These are phyloP conservation scores for Paecilomyces dactylethromorphus DNA, from an alignment of 2,329 filamentous ascomycete species.

Conservation along the genomic window DNA sequence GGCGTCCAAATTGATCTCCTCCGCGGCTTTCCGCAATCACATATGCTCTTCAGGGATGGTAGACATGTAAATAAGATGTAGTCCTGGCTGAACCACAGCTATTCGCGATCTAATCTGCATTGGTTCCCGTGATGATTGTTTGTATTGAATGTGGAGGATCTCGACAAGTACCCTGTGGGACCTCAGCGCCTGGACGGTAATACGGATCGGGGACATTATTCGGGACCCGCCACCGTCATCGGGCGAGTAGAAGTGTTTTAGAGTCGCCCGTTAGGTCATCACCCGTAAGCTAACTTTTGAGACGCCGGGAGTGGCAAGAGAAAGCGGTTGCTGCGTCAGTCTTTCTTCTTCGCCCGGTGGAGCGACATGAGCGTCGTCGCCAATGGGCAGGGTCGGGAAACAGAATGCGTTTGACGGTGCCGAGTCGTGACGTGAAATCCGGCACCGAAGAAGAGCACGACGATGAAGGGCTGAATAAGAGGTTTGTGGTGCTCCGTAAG, in stretches of 20 bases:
- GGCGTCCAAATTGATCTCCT: not conserved
- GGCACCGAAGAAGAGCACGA: too few relatives aligned
- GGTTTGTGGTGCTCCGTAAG: too few relatives aligned
- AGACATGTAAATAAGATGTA: not conserved
- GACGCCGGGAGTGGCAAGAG: not conserved
- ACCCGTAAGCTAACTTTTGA: not conserved
- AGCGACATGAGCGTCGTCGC: too few relatives aligned
- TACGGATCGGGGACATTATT: conserved; percentile 2
- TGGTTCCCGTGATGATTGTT: too few relatives aligned
- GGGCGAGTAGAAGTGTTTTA: not conserved
- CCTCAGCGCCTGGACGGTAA: not conserved
- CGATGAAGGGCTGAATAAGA: too few relatives aligned
- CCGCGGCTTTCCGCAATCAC: not conserved
- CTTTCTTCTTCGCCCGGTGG: too few relatives aligned
- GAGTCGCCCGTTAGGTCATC: not conserved
- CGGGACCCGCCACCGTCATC: conserved; percentile 2
- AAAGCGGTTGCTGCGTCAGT: not conserved
- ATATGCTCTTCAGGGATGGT: not conserved
- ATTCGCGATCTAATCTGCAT: too few relatives aligned
- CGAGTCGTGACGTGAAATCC: too few relatives aligned
- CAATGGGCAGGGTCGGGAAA: too few relatives aligned
- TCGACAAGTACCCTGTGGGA: not conserved
- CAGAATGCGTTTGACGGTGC: too few relatives aligned
- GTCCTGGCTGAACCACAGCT: not conserved
- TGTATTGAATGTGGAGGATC: too few relatives aligned